phyloP scores from a whole-genome alignment of 495 filamentous ascomycete species.

The Pseudoneurospora amorphoporcata region DNA sequence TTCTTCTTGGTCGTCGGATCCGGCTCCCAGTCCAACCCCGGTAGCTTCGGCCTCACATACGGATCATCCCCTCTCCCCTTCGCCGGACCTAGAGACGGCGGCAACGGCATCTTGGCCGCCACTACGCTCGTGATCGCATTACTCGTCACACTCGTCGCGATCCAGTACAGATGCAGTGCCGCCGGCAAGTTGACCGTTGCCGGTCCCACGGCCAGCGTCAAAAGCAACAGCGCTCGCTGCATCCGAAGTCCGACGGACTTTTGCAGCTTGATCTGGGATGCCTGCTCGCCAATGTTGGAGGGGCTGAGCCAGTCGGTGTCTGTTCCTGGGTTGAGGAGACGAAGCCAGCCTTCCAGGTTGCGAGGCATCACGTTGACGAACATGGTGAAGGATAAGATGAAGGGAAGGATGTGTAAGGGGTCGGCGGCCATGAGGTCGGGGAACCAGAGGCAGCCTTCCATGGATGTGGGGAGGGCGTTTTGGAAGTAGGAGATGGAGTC shows the following conservation, averaged over 20 bases:
- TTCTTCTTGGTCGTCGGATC: not conserved
- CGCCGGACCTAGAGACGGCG: not conserved
- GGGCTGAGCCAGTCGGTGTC: not conserved
- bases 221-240: slow-evolving; percentile 23
- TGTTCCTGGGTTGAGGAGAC: not conserved
- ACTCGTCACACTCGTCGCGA: slow-evolving; percentile 28
- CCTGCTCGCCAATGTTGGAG: not conserved
- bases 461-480: slow-evolving; percentile 28
- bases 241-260: slow-evolving; percentile 11
- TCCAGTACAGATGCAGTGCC: slow-evolving; percentile 66
- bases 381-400: slow-evolving; percentile 41
- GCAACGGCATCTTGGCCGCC: not conserved
- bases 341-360: not conserved
- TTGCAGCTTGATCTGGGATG: not conserved
- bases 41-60: not conserved
- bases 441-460: slow-evolving; percentile 76
- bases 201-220: slow-evolving; percentile 36
- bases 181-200: slow-evolving; percentile 43
- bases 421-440: slow-evolving; percentile 63
- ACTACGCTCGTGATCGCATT: not conserved
- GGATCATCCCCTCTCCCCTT: not conserved
- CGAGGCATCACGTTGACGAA: slow-evolving; percentile 32
- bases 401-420: slow-evolving; percentile 55
- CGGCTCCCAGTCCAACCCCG: not conserved
- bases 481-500: not conserved